Evolutionary conservation across 2,329 filamentous ascomycete genomes (phyloP).

Genomic region (Alternaria sp.): DNA sequence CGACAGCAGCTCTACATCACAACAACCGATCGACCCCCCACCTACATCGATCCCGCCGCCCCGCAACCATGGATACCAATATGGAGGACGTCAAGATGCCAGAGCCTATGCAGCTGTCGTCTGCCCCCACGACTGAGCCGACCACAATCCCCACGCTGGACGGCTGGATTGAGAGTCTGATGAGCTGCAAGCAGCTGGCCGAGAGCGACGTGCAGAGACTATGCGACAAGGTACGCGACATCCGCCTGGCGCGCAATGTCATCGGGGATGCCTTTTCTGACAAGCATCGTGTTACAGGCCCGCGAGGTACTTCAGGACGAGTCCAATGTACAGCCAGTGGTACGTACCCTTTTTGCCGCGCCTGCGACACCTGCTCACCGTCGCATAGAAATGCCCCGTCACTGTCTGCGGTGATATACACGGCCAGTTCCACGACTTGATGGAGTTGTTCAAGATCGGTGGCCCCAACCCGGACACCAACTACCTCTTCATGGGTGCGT

Average conservation of each 20-base stretch:
- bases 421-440: slow-evolving; percentile 97
- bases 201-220: slow-evolving; percentile 94
- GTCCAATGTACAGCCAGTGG: slow-evolving; percentile 98
- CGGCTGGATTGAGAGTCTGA: slow-evolving; percentile 97
- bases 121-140: slow-evolving; percentile 77
- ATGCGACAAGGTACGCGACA: slow-evolving; percentile 82
- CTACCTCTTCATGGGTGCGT: slow-evolving; percentile 94
- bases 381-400: slow-evolving; percentile 82
- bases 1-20: slow-evolving; percentile 38
- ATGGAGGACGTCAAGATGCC: slow-evolving; percentile 98
- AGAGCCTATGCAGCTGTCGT: slow-evolving; percentile 72
- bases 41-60: slow-evolving; percentile 23
- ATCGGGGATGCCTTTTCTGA: slow-evolving; percentile 16
- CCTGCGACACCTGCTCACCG: slow-evolving; percentile 21
- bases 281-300: slow-evolving; percentile 63
- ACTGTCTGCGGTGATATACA: slow-evolving; percentile 99
- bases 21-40: slow-evolving; percentile 35
- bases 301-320: slow-evolving; percentile 96
- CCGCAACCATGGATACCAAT: slow-evolving; percentile 85
- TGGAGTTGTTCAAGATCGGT: slow-evolving; percentile 99
- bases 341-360: slow-evolving; percentile 57
- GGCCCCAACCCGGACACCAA: slow-evolving; percentile 98
- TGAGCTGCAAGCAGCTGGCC: slow-evolving; percentile 97
- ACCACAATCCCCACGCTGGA: slow-evolving; percentile 91
- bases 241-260: background rate